Conservation (phyloP, 2,329 filamentous ascomycete genomes). For the Colletotrichum sp. region DNA sequence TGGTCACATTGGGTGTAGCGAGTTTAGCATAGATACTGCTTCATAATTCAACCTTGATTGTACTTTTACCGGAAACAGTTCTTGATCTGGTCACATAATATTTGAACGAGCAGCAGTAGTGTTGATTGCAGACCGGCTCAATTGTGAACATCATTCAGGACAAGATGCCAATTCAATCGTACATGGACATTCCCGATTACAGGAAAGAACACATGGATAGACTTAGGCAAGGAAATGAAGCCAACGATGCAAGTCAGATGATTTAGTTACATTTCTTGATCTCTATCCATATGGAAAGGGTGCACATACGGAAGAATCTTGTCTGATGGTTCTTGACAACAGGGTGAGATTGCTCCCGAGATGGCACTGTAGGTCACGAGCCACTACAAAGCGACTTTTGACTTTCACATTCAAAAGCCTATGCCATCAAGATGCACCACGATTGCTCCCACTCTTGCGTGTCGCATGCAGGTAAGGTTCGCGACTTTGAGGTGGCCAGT, state of each 20-base stretch:
- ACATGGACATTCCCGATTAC: neutral
- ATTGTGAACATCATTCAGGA: neutral
- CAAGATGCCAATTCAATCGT: neutral
- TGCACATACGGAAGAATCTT: neutral
- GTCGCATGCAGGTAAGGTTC: neutral
- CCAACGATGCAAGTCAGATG: neutral
- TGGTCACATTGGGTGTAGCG: neutral
- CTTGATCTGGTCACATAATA: neutral
- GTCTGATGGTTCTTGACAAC: neutral
- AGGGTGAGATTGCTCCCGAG: neutral
- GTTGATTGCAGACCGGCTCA: neutral
- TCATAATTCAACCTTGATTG: neutral
- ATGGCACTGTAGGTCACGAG: neutral
- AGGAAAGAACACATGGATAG: neutral
- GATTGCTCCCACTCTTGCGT: neutral
- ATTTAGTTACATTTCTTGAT: neutral
- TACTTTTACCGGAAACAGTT: neutral
- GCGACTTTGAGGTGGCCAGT: neutral
- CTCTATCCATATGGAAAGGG: too few relatives aligned
- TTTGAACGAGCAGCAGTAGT: neutral
- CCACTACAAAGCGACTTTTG: neutral
- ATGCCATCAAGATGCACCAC: fast-evolving
- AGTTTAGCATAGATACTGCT: neutral
- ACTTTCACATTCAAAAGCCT: neutral
- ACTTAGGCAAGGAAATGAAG: neutral